Percentiles rank a stretch among this genome's conserved stretches.
Evolutionary conservation across 805 yeast genomes (phyloP).

Genomic region (Wickerhamomyces chaumierensis): DNA sequence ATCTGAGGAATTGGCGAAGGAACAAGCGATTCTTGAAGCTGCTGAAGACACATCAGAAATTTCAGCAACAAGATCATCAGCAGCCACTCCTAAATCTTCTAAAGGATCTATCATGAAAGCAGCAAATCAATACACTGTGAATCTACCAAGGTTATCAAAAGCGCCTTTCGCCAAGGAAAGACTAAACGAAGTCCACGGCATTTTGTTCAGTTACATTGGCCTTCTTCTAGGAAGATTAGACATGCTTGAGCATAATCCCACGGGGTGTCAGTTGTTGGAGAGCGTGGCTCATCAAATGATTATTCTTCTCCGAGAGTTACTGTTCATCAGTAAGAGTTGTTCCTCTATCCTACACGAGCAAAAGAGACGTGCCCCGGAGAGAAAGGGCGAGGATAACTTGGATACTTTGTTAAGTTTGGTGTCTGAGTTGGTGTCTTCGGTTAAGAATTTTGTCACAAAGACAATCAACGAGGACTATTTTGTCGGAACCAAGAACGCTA

Average conservation of each 20-base stretch:
- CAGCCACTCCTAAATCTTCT: not conserved
- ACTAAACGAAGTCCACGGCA: constrained; percentile 50
- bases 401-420: constrained; percentile 50
- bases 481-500: constrained; percentile 2
- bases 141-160: constrained; percentile 29
- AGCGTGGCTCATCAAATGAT: constrained; percentile 59
- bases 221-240: constrained; percentile 68
- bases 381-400: constrained; percentile 28
- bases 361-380: constrained; percentile 10
- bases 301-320: constrained; percentile 48
- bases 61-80: not conserved
- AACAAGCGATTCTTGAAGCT: constrained; percentile 1
- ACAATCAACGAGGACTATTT: constrained; percentile 31
- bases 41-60: not conserved
- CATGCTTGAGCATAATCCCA: constrained; percentile 60
- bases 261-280: constrained; percentile 60
- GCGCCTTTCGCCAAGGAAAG: constrained; percentile 59
- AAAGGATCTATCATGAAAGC: not conserved
- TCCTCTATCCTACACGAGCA: constrained; percentile 22
- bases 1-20: constrained; percentile 29
- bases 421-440: constrained; percentile 53
- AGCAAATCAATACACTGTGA: constrained; percentile 1
- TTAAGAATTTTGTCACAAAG: constrained; percentile 48
- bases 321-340: constrained; percentile 45
- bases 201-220: constrained; percentile 50